Percentiles rank a stretch among this genome's conserved stretches.
Conservation (phyloP, 1,284 basidiomycete species). For the Ustilago loliicola region DNA sequence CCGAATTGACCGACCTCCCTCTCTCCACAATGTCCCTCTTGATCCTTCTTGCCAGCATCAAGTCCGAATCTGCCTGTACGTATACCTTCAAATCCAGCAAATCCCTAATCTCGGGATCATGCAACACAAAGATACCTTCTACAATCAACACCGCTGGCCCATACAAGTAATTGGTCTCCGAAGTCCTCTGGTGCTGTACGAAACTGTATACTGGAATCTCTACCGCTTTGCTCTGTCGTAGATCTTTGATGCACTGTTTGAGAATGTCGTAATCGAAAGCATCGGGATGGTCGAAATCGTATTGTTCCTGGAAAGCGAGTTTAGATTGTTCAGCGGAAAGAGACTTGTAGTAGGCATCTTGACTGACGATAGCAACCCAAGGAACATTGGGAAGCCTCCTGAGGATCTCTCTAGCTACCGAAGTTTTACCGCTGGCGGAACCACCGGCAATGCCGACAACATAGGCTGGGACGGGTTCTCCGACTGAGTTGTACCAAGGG, state of each 20-base stretch:
- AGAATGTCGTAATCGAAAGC: constrained; percentile 92
- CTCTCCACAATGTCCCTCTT: constrained; percentile 88
- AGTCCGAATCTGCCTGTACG: constrained; percentile 84
- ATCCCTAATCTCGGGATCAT: constrained; percentile 77
- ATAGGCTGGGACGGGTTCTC: constrained; percentile 76
- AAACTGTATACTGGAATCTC: constrained; percentile 93
- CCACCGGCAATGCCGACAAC: constrained; percentile 95
- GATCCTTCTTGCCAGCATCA: constrained; percentile 95
- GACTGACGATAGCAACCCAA: constrained; percentile 68
- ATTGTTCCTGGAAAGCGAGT: constrained; percentile 84
- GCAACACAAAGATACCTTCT: constrained; percentile 92
- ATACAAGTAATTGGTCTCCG: constrained; percentile 91
- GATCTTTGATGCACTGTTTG: constrained; percentile 79
- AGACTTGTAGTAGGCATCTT: constrained; percentile 94
- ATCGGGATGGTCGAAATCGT: constrained; percentile 94
- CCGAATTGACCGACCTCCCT: constrained; percentile 84
- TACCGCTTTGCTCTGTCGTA: constrained; percentile 80
- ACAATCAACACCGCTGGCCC: constrained; percentile 95
- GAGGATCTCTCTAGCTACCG: constrained; percentile 63
- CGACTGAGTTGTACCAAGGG: constrained; percentile 79
- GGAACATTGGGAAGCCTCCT: constrained; percentile 64
- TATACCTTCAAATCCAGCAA: constrained; percentile 89
- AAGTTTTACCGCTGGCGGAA: constrained; percentile 91
- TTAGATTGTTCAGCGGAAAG: constrained; percentile 81
- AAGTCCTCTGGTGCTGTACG: constrained; percentile 85